Base-by-base conservation (phyloP, 148 eudicot genomes). In the Fagopyrum tataricum region DNA sequence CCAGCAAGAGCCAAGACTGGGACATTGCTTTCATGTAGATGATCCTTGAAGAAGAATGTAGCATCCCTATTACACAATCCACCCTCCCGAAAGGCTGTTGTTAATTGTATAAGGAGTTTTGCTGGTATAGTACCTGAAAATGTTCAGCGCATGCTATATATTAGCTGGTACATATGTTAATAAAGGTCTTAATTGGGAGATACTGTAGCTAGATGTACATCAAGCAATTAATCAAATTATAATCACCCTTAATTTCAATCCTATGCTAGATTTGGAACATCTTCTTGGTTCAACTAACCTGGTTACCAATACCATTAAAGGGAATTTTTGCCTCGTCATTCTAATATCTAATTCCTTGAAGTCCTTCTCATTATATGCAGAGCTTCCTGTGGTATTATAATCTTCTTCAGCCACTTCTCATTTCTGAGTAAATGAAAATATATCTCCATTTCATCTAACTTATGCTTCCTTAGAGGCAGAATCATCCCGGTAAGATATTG, bases 1-100 rank as follows among this genome's bases (percentile, higher is more conserved):
- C 96, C 97, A 4, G 99, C 97, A 81, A 95, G 78, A 69, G 99
- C 99, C 68, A 95, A 85, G 80, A 95, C 87, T 23, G 97, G 99
- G 67, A 90, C 86, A 51, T 75, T 79, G 75, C 78, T 84, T 79
- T 85, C 87, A 71, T 80, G 85, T 39, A 95, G 82, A 80, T 95
- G 92, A 74, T 95, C 94, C 82, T 91, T 92, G 84, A 90, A 91
- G 61, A 91, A 87, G 84, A 90, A 90, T 37, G 75, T 87, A 76
- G 97, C 92, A 79, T 81, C 84, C 78, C 97, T 84, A 72, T 92
- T 84, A 59, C 99, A 74, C 44, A 95, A 79, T 67, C 99, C 99
- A 78, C 99, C 92, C 56, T 91, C 96, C 58, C 85, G 80, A 76
- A 95, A 91, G 72, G 91, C 92, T 49, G 92, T 85, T 44, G 94